These are phyloP conservation scores for Neonectria magnoliae DNA, from an alignment of 2,329 filamentous ascomycete genomes.

Conservation along the genomic window DNA sequence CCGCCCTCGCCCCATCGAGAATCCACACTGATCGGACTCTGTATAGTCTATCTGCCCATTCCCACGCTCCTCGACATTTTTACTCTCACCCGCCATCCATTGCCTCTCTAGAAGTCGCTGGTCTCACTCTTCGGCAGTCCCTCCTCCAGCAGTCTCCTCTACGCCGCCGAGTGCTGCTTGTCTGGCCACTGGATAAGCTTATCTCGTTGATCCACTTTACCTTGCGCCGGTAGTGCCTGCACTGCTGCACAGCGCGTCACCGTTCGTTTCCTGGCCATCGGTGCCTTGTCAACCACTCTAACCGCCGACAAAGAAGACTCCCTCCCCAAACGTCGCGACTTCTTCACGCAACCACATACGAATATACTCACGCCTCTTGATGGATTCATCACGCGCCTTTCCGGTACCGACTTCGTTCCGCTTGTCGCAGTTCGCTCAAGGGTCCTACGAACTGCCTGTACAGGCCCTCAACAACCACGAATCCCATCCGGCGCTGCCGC, in stretches of 20 bases:
- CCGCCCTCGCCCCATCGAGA: slow-evolving; percentile 20
- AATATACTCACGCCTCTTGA: slow-evolving; percentile 35
- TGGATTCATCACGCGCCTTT: slow-evolving; percentile 51
- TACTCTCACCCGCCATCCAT: neutral
- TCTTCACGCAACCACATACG: slow-evolving; percentile 14
- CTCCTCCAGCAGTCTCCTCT: neutral
- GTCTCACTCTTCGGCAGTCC: neutral
- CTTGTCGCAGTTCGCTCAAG: slow-evolving; percentile 49
- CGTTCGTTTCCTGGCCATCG: slow-evolving; percentile 16
- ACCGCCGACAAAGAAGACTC: slow-evolving; percentile 20
- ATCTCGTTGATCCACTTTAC: slow-evolving; percentile 12
- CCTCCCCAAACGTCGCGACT: slow-evolving; percentile 17
- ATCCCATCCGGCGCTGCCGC: slow-evolving; percentile 71
- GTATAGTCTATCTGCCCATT: slow-evolving; percentile 7
- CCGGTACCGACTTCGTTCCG: slow-evolving; percentile 59
- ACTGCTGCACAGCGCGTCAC: slow-evolving; percentile 22
- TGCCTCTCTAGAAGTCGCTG: neutral
- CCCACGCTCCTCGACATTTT: neutral
- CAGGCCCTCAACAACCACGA: slow-evolving; percentile 56
- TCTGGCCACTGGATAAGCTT: slow-evolving; percentile 11
- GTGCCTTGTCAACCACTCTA: slow-evolving; percentile 33
- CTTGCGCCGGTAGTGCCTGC: slow-evolving; percentile 9
- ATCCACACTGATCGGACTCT: slow-evolving; percentile 15
- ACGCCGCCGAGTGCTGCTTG: slow-evolving; percentile 1
- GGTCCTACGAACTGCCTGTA: slow-evolving; percentile 55